A percentile compares a stretch with the other conserved stretches of the same genome.
Evolutionary conservation across 306 rosid genomes (phyloP).

Genomic region (Quercus gilva): DNA sequence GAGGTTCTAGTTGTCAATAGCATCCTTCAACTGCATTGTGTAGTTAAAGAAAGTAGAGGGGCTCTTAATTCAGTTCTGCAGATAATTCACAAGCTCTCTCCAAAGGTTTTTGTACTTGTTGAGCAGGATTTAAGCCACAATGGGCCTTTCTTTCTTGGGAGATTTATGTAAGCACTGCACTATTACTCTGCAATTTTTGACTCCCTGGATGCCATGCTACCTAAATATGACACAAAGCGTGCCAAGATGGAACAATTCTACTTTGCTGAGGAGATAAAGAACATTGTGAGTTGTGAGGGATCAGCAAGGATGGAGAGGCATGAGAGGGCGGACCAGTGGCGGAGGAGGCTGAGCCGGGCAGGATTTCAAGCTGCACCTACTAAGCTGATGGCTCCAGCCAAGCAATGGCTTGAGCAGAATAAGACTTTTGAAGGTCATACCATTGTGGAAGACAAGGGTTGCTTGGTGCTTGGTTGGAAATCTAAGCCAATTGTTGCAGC

Average conservation of each 20-base stretch:
- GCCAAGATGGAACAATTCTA: constrained; percentile 89
- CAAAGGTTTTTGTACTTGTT: constrained; percentile 59
- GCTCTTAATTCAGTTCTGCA: constrained; percentile 74
- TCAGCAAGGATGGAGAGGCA: constrained; percentile 85
- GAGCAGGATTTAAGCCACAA: constrained; percentile 92
- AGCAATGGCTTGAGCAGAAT: constrained; percentile 66
- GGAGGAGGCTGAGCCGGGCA: constrained; percentile 84
- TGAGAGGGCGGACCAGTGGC: constrained; percentile 89
- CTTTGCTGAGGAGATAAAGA: constrained; percentile 89
- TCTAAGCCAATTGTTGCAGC: constrained; percentile 86
- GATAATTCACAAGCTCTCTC: constrained; percentile 63
- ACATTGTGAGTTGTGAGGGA: constrained; percentile 93
- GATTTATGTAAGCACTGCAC: constrained; percentile 87
- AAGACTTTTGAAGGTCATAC: constrained; percentile 64
- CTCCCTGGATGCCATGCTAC: constrained; percentile 72
- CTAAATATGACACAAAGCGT: constrained; percentile 73
- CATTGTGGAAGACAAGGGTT: constrained; percentile 80
- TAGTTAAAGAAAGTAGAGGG: constrained; percentile 86
- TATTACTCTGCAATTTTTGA: constrained; percentile 91
- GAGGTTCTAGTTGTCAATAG: constrained; percentile 73
- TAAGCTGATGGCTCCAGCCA: constrained; percentile 62
- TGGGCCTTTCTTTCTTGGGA: constrained; percentile 92
- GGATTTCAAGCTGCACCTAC: constrained; percentile 72
- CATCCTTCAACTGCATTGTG: constrained; percentile 85
- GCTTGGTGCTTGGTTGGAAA: constrained; percentile 89